These are phyloP conservation scores for Malus orientalis DNA, from an alignment of 306 rosid species.

Conservation along the genomic window DNA sequence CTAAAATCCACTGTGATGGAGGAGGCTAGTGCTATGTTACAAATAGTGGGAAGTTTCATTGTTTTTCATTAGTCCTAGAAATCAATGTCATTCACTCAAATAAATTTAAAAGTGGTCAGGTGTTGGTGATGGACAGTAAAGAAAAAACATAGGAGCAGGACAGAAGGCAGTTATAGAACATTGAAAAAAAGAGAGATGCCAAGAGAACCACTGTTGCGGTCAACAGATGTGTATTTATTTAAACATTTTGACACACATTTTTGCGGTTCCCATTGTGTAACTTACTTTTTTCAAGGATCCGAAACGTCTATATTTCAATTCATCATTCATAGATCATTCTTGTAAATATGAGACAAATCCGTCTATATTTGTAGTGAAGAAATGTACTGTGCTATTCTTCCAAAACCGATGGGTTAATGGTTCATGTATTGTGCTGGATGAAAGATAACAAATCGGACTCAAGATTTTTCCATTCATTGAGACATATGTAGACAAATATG, in stretches of 20 bases:
- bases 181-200: not conserved
- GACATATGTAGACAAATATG: not conserved
- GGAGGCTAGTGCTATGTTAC: not conserved
- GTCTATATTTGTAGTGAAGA: too few species aligned
- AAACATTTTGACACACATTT: not conserved
- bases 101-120: not conserved
- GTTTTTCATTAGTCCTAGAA: not conserved
- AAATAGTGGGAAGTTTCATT: not conserved
- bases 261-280: too few species aligned
- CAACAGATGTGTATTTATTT: not conserved
- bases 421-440: not conserved
- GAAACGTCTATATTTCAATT: too few species aligned
- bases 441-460: not conserved
- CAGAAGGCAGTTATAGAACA: not conserved
- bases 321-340: too few species aligned
- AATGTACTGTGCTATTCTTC: too few species aligned
- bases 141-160: not conserved
- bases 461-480: not conserved
- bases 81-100: not conserved
- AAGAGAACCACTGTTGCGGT: not conserved
- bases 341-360: too few species aligned
- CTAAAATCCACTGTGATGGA: not conserved
- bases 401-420: too few species aligned
- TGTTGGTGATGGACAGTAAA: not conserved
- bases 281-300: too few species aligned